Conservation (phyloP, 2,329 filamentous ascomycete genomes). For the Aspergillus sp. region DNA sequence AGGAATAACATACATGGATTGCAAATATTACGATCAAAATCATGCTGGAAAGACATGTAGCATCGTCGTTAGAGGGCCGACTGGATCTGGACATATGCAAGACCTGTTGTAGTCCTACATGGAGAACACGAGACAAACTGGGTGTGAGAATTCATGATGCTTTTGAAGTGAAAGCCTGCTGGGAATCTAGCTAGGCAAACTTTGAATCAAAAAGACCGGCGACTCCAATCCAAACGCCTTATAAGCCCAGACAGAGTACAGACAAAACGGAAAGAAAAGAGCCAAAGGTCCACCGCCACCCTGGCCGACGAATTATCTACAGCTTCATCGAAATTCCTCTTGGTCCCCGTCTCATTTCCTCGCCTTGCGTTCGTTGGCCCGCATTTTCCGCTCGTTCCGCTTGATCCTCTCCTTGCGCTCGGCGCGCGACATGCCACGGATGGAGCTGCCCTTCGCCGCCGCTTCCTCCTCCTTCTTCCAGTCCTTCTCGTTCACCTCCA, state of each 20-base stretch:
- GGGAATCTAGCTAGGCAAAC: constrained; percentile 1
- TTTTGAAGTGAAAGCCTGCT: constrained; percentile 8
- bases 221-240: constrained; percentile 26
- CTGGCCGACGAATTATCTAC: constrained; percentile 4
- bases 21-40: background rate
- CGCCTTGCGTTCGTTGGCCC: constrained; percentile 61
- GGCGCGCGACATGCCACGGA: constrained; percentile 64
- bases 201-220: constrained; percentile 18
- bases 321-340: constrained; percentile 1
- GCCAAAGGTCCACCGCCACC: background rate
- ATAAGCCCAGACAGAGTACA: constrained; percentile 20
- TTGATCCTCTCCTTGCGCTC: constrained; percentile 68
- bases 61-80: background rate
- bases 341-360: constrained; percentile 28
- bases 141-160: constrained; percentile 7
- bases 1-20: constrained; percentile 3
- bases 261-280: constrained; percentile 13
- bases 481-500: constrained; percentile 81
- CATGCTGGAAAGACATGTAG: no score
- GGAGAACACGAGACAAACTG: background rate
- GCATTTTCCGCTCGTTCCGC: constrained; percentile 64
- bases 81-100: no score
- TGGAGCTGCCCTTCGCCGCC: constrained; percentile 59
- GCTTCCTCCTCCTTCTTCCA: constrained; percentile 65
- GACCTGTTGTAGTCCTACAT: no score